Evolutionary conservation across 2,329 filamentous ascomycete species (phyloP), one percentile per base, ranked within the genome.

Genomic region (Penicillium sp.): DNA sequence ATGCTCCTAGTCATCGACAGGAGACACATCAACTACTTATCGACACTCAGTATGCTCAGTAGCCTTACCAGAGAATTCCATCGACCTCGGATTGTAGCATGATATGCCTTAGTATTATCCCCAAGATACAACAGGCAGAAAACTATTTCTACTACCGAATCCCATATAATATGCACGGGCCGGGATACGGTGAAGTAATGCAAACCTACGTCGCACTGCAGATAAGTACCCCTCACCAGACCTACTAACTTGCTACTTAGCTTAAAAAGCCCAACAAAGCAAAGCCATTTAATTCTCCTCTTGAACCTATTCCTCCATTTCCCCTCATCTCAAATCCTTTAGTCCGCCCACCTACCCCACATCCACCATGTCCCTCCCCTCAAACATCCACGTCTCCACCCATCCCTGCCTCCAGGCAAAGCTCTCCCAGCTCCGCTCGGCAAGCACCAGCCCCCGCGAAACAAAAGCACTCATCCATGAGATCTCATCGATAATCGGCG

Each of bases 371-470:
- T 55, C 70, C 54, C 73, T 84, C 31, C 83, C 83, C 19, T 62
- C 75, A 50, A 87, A 86, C 69, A 79, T 85, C 35, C 91, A 95
- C 78, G 80, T 96, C 72, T 96, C 92, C 39, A 80, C 80, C 16
- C 93, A 98, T 75, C 93, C 93, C 35, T 96, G 91, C 76, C 83
- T 97, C 43, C 82, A 84, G 67, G 91, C 90, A 66, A 98, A 98
- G 81, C 86, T 98, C 69, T 93, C 90, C 66, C 91, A 95, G 78
- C 85, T 98, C 47, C 89, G 93, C 59, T 95, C 91, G 42, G 81
- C 85, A 55, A 82, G 80, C 43, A 86, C 90, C 50, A 85, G 82
- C 58, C 82, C 91, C 3, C 84, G 87, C 58, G 91, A 96, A 55
- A 92, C 91, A 65, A 92, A 93, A 76, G 77, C 83, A 8, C 82